Evolutionary conservation across 1,139 yeast species (phyloP), one percentile per base, ranked within the genome.

Genomic region (Yamadazyma siamensis): DNA sequence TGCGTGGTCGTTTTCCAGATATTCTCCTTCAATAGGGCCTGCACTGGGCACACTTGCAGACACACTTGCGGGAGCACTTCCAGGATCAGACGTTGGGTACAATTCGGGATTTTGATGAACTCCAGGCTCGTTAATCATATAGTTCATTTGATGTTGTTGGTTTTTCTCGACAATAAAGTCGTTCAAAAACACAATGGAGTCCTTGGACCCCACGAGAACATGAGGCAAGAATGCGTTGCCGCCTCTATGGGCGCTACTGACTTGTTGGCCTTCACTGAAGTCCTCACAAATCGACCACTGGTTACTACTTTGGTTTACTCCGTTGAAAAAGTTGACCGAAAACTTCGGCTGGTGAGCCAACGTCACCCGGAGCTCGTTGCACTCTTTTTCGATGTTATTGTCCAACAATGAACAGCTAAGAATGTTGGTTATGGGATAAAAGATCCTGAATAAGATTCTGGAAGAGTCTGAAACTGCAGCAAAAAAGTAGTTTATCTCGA

Each of bases 201-300:
- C 59, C 43, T 71, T 75, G 11, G 64, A 49, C 1, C 85, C 85
- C 19, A 72, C 78, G 22, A 52, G 63, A 36, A 66, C 72, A 47
- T 77, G 83, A 2, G 81, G 80, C 6, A 67, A 61, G 13, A 63
- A 54, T 8, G 61, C 53, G 3, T 75, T 77, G 3, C 71, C 71
- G 19, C 70, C 84, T 11, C 77, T 77, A 47, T 64, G 75, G 0
- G 91, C 89, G 39, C 66, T 71, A 36, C 77, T 75, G 9, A 83
- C 91, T 50, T 83, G 89, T 47, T 80, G 87, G 15, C 85, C 88
- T 45, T 82, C 91, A 36, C 86, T 78, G 45, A 83, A 83, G 55
- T 83, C 94, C 38, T 82, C 91, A 54, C 91, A 82, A 16, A 81
- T 77, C 2, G 84, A 77, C 94, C 94, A 83, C 47, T 80, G 87